Conservation (phyloP, 176 grass and related monocot genomes). For the Musa schizocarpa region DNA sequence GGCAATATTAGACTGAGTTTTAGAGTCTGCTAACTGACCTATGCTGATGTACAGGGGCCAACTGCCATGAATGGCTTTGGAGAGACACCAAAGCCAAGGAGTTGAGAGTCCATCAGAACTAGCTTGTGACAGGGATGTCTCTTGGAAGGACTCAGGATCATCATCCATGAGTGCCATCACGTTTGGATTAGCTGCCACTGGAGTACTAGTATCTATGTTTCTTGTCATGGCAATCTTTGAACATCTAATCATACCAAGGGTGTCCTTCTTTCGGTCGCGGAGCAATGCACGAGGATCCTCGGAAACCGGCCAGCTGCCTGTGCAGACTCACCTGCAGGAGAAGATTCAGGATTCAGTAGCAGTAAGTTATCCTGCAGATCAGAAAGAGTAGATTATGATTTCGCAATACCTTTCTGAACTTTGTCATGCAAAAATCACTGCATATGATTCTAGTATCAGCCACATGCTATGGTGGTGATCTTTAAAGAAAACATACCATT, state of each 20-base stretch:
- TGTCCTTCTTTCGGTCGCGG: not conserved
- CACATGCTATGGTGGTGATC: not conserved
- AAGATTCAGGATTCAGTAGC: not conserved
- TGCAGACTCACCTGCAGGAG: not conserved
- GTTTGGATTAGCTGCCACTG: constrained; percentile 8
- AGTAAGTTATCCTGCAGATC: not conserved
- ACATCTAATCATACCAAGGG: constrained; percentile 5
- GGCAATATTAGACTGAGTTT: too few relatives aligned
- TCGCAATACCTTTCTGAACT: too few relatives aligned
- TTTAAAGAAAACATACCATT: not conserved
- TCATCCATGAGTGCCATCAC: constrained; percentile 12
- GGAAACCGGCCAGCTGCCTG: not conserved
- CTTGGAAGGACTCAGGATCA: not conserved
- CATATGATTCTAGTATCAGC: not conserved
- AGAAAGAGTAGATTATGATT: not conserved
- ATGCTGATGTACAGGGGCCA: not conserved
- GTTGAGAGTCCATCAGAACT: not conserved
- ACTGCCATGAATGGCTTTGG: not conserved
- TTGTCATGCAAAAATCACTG: too few relatives aligned
- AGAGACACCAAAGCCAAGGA: not conserved
- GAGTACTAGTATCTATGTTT: constrained; percentile 6
- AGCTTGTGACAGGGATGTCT: not conserved
- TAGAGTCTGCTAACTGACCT: too few relatives aligned
- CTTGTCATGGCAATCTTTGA: constrained; percentile 15
- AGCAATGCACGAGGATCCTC: not conserved